Evolutionary conservation across 163 green algal genomes (phyloP).

Genomic region (Chlorella variabilis): DNA sequence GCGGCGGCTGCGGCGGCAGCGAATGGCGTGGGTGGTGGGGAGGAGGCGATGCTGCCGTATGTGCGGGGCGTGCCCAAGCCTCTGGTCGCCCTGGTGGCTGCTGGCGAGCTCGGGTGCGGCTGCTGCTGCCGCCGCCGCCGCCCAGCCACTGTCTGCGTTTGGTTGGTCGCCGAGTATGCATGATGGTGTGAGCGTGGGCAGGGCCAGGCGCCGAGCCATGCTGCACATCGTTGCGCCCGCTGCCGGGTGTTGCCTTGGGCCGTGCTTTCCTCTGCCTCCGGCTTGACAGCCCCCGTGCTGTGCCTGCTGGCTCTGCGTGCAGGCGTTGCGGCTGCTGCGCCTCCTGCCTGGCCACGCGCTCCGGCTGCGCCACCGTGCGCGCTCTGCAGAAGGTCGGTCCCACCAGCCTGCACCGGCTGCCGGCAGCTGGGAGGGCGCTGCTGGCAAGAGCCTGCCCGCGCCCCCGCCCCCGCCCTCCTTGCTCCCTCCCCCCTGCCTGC

Average conservation of each 20-base stretch:
- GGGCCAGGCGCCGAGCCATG: too few relatives aligned
- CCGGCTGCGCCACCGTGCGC: background rate
- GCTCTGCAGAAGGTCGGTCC: background rate
- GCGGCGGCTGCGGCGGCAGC: background rate
- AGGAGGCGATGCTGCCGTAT: background rate
- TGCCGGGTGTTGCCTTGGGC: too few relatives aligned
- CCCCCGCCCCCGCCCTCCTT: too few relatives aligned
- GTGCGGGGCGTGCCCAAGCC: background rate
- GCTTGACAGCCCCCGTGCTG: background rate
- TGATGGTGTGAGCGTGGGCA: too few relatives aligned
- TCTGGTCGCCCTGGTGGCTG: conserved; percentile 1
- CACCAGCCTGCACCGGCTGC: too few relatives aligned
- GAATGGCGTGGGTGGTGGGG: background rate
- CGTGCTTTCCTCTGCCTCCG: background rate
- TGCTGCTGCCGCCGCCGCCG: background rate
- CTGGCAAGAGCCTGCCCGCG: too few relatives aligned
- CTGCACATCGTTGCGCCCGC: too few relatives aligned
- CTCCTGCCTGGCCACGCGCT: background rate
- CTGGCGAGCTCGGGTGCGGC: conserved; percentile 9
- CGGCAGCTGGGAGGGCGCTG: too few relatives aligned
- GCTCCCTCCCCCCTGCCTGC: too few relatives aligned
- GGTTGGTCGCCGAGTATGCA: background rate
- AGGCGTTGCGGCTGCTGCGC: conserved; percentile 21
- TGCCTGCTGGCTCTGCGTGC: background rate
- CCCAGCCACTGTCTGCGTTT: background rate